Evolutionary conservation across 441 rosid species (phyloP).

Genomic region (Populus hybrid): DNA sequence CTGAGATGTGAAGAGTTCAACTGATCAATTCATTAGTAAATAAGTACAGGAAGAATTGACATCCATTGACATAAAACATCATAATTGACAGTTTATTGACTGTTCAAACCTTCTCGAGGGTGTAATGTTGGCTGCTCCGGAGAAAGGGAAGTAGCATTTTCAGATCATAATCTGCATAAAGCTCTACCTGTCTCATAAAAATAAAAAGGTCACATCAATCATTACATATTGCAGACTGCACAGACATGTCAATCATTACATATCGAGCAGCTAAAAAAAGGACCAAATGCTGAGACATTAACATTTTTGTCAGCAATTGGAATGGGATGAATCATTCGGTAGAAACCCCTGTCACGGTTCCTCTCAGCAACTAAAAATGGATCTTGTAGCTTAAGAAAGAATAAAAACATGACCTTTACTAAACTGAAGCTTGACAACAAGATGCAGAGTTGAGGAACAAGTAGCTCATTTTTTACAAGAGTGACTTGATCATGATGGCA

Average conservation of each 20-base stretch:
- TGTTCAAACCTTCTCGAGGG: constrained; percentile 81
- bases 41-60: neutral
- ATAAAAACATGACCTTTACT: neutral
- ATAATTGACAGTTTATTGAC: constrained; percentile 17
- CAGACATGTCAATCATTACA: neutral
- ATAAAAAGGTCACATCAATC: constrained; percentile 10
- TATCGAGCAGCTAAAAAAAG: neutral
- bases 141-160: constrained; percentile 98
- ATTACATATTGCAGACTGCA: constrained; percentile 18
- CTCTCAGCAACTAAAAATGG: neutral
- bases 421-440: neutral
- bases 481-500: neutral
- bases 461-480: neutral
- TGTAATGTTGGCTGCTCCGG: constrained; percentile 97
- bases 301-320: neutral
- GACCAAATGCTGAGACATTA: neutral
- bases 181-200: constrained; percentile 69
- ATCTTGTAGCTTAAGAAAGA: neutral
- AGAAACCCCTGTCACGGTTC: neutral
- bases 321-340: neutral
- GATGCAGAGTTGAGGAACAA: neutral
- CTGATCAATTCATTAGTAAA: constrained; percentile 18
- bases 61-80: constrained; percentile 4
- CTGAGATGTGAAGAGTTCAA: constrained; percentile 42
- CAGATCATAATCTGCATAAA: constrained; percentile 88